phyloP scores from a whole-genome alignment of 2,329 filamentous ascomycete species.

The Polytolypa hystricis region DNA sequence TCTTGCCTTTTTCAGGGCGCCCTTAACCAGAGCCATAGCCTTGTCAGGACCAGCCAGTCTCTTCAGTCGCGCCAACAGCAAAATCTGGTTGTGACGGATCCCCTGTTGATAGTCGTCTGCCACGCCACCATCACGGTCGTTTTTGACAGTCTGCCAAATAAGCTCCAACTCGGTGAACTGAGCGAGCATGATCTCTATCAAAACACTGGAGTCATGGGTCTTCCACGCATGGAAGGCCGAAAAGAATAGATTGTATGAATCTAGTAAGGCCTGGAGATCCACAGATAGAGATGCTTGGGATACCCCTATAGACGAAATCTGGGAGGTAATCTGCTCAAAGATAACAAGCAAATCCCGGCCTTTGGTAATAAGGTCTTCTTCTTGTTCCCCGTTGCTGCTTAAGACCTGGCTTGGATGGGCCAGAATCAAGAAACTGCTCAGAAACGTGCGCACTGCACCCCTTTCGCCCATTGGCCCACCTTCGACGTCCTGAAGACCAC shows the following conservation, averaged over 20 bases:
- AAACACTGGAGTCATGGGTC: slow-evolving; percentile 49
- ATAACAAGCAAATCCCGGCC: slow-evolving; percentile 46
- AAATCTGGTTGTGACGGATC: slow-evolving; percentile 55
- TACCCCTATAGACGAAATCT: slow-evolving; percentile 36
- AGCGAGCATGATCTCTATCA: slow-evolving; percentile 56
- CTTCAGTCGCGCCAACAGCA: slow-evolving; percentile 51
- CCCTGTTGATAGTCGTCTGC: slow-evolving; percentile 53
- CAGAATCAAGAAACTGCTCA: slow-evolving; percentile 52
- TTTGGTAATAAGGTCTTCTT: slow-evolving; percentile 50
- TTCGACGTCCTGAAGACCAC: slow-evolving; percentile 43
- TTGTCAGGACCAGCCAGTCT: slow-evolving; percentile 50
- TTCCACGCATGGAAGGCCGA: slow-evolving; percentile 57
- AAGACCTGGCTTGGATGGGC: slow-evolving; percentile 51
- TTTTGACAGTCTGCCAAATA: slow-evolving; percentile 57
- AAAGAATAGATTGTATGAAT: slow-evolving; percentile 49
- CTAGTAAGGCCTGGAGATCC: slow-evolving; percentile 39
- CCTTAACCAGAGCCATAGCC: slow-evolving; percentile 48
- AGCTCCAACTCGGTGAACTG: slow-evolving; percentile 56
- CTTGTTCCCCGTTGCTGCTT: slow-evolving; percentile 50
- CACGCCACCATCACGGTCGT: slow-evolving; percentile 49
- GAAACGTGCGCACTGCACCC: slow-evolving; percentile 48
- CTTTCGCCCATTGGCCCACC: slow-evolving; percentile 37
- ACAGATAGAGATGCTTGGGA: slow-evolving; percentile 33
- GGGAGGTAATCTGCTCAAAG: slow-evolving; percentile 43
- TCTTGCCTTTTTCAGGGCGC: slow-evolving; percentile 50